A percentile compares a stretch with the other conserved stretches of the same genome.
These are phyloP conservation scores for Leishmania arabica DNA, from an alignment of 208 protist species.

Conservation along the genomic window DNA sequence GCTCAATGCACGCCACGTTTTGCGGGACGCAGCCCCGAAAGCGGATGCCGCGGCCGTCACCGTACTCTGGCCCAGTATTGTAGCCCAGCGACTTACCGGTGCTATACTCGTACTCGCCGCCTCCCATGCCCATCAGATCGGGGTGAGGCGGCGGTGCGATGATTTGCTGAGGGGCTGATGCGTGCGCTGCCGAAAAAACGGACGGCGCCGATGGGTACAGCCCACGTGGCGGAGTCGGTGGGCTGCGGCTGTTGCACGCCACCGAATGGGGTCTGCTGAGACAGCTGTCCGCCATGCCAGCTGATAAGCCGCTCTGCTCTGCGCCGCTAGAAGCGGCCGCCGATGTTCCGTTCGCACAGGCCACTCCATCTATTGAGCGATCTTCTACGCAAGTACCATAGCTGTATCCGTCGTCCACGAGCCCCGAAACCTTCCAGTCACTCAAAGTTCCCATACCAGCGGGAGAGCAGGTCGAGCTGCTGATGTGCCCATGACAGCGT, in stretches of 20 bases:
- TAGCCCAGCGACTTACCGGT: background rate
- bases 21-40: conserved; percentile 17
- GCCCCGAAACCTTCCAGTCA: background rate
- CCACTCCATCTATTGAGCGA: background rate
- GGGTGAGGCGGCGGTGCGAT: background rate
- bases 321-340: background rate
- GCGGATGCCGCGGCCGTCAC: background rate
- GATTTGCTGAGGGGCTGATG: background rate
- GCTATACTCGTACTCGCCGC: conserved; percentile 17
- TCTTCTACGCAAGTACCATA: background rate
- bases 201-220: background rate
- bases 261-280: background rate
- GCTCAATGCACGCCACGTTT: conserved; percentile 21
- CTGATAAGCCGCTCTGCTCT: background rate
- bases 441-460: background rate
- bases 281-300: background rate
- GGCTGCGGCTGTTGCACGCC: no score
- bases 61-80: conserved; percentile 4
- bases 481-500: background rate
- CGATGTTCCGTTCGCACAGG: background rate
- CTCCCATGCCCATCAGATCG: background rate
- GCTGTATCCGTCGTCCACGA: background rate
- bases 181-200: background rate
- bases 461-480: background rate
- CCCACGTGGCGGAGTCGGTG: background rate